Base-by-base conservation (phyloP, 208 protist genomes). In the Porcisia deanei region DNA sequence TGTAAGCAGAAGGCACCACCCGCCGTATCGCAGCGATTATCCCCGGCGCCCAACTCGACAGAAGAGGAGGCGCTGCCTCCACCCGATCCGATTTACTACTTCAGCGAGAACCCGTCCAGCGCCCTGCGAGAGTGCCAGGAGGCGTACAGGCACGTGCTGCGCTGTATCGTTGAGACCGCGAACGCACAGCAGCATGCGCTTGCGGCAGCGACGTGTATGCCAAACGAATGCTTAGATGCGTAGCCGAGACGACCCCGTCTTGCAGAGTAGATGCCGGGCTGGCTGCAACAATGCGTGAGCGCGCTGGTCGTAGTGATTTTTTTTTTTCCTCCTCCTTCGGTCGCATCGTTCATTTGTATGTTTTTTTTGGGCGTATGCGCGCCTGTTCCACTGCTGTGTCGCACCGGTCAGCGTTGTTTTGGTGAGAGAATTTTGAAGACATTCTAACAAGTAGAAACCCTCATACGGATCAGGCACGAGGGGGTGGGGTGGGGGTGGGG, bases 151-250 rank as follows among this genome's bases (percentile, higher is more conserved):
- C 63, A 54, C 0, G 92, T 88, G 39, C 12, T 96, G 65, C 53
- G 68, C 34, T 58, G 72, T 14, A 84, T 80, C 52, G 78, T 93
- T 30, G 54, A 63, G 5, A 85, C 85, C 3, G 82, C 71, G n/a
- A 73, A 82, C 16, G 85, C 85, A 14, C 92, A 96, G 81, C 65
- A 88, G 55, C 45, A 37, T 1, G 88, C 79, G 9, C 37, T 92
- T 39, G 53, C 39, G 22, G 63, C 70, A 22, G 86, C 82, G n/a
- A 59, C 63, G 49, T 49, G 49, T 22, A 58, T 58, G 68, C 9
- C 65, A n/a, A 57, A 2, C 6, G 2, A 39, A 71, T 18, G 30
- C 57, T 45, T 30, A 57, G n/a, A 71, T 6, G 25, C 41, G n/a
- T 37, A 34, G 12, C 41, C 47, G 25, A 30, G 30, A 10, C 53